Conservation (phyloP, 139 green algal genomes). For the Picocystis salinarum region DNA sequence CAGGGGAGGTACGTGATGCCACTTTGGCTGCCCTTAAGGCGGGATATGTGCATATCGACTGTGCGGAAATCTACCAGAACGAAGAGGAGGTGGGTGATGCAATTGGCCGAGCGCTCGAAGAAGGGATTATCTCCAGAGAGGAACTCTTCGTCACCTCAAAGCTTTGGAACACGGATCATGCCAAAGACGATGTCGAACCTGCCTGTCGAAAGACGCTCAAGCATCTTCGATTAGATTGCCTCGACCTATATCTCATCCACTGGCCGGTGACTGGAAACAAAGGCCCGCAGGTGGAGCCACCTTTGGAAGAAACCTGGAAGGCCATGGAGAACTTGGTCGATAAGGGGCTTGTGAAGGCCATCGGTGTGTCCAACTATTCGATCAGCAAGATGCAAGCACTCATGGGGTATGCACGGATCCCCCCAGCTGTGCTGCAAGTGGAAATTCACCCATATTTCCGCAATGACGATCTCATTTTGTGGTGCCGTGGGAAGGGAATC, state of each 20-base stretch:
- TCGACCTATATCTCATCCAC: conserved; percentile 17
- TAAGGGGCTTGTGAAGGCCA: conserved; percentile 15
- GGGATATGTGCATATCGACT: conserved; percentile 7
- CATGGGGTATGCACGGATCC: conserved; percentile 8
- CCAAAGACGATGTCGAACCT: background rate
- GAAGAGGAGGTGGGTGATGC: conserved; percentile 6
- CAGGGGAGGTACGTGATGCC: background rate
- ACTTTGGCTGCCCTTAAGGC: background rate
- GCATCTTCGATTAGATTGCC: background rate
- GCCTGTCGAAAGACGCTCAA: background rate
- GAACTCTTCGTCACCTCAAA: conserved; percentile 21
- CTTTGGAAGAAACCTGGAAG: conserved; percentile 17
- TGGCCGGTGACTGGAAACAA: conserved; percentile 17
- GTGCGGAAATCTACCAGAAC: conserved; percentile 10
- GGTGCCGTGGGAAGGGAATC: conserved; percentile 32
- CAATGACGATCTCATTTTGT: conserved; percentile 54
- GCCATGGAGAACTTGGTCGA: conserved; percentile 19
- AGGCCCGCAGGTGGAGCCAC: conserved; percentile 6
- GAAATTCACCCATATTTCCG: conserved; percentile 78
- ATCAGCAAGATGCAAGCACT: conserved; percentile 17
- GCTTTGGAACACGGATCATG: conserved; percentile 10
- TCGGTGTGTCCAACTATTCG: conserved; percentile 26
- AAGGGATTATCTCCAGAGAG: conserved; percentile 1
- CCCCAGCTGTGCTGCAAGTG: conserved; percentile 33
- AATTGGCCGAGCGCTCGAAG: background rate